Evolutionary conservation across 257 asterid genomes (phyloP), one percentile per base, ranked within the genome.

Genomic region (Solanum rostratum): DNA sequence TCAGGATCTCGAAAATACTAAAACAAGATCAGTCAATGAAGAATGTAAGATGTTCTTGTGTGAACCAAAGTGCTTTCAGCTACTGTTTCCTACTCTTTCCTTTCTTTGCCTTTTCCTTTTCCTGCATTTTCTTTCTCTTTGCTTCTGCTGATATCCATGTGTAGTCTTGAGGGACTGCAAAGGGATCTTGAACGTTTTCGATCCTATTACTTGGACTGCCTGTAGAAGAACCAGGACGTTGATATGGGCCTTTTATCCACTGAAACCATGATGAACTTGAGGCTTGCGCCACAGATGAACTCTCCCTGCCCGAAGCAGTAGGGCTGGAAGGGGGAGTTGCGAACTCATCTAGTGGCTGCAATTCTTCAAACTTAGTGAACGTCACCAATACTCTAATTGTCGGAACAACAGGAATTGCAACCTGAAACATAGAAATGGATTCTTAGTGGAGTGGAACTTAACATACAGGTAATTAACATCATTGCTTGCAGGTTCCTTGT

Each of bases 401-500:
- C 7, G 99, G 99, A 54, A 96, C 96, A 82, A 96, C 92, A 7
- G 99, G 99, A 85, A 96, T 94, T 18, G 99, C 97, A 82, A 96
- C 95, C 99, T 96, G 94, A 46, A 85, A 88, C 22, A 24, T 33
- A 59, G 50, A 83, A 54, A 62, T 78, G 52, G 66, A 37, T 68
- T 49, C 86, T 82, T 45, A 87, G 49, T 22, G 11, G 10, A 80
- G 15, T 45, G 37, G 12, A 15, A 62, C 37, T 49, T 30, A 49
- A 45, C 9, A 39, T 4, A 84, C 7, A 41, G 7, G 46, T 52
- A 22, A 74, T 43, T 7, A 1, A 46, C 3, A 73, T 71, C 20
- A 43, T 7, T 6, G 13, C 13, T n/a, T 70, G 19, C 30, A 39
- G 6, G 53, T 12, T 39, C 50, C 53, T 43, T n/a, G 80, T 71